These are phyloP conservation scores for Nicotiana obtusifolia DNA, from an alignment of 257 asterid genomes.

Conservation along the genomic window DNA sequence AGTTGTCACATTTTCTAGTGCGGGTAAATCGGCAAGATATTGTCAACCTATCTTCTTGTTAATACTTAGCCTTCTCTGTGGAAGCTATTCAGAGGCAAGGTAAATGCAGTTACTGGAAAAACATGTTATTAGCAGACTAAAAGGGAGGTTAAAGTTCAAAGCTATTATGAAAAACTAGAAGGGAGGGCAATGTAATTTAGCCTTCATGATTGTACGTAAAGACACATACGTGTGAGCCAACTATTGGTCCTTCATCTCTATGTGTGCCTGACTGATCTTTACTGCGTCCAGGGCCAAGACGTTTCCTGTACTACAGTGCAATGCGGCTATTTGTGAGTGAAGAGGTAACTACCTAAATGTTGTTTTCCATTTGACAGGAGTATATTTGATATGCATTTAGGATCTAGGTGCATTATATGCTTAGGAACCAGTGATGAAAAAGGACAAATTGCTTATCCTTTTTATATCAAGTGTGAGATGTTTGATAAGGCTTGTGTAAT, in stretches of 20 bases:
- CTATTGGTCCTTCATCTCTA: constrained; percentile 7
- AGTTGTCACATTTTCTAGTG: not conserved
- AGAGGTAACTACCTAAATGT: constrained; percentile 43
- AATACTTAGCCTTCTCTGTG: not conserved
- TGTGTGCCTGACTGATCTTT: constrained; percentile 22
- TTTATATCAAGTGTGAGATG: not conserved
- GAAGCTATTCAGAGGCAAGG: not conserved
- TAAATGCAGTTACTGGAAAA: not conserved
- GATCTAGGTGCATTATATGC: not conserved
- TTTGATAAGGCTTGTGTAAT: not conserved
- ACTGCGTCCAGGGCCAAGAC: constrained; percentile 59
- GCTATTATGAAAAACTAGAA: not conserved
- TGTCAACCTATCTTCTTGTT: not conserved
- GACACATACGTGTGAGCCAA: not conserved
- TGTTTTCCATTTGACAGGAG: not conserved
- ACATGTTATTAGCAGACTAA: constrained; percentile 1
- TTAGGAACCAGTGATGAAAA: not conserved
- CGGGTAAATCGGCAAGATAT: not conserved
- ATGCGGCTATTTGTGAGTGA: constrained; percentile 60
- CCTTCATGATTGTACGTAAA: not conserved
- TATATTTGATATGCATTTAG: not conserved
- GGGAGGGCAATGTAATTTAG: not conserved
- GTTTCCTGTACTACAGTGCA: constrained; percentile 57
- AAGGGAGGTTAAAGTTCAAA: not conserved
- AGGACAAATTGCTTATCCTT: not conserved